Conservation (phyloP, 2,329 filamentous ascomycete species). For the Amylocarpus encephaloides region DNA sequence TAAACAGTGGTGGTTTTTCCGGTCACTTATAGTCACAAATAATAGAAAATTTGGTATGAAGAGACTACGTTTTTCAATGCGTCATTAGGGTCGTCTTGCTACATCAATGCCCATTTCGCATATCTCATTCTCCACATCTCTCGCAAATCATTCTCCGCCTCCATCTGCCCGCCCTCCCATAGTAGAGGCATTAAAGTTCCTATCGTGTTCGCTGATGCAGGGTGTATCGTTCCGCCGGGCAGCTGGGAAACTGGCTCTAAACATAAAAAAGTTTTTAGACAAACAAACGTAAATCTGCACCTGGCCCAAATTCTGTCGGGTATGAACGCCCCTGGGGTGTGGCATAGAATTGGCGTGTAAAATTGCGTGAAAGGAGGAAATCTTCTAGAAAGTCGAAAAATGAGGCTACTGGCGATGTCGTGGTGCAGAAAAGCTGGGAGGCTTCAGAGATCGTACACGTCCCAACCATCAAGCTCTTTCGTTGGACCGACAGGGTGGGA, state of each 20-base stretch:
- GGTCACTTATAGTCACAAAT: not conserved
- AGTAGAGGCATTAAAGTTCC: constrained; percentile 18
- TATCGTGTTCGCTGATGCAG: constrained; percentile 21
- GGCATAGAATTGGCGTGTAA: constrained; percentile 13
- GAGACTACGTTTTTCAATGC: not conserved
- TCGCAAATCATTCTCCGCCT: constrained; percentile 5
- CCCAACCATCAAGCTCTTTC: constrained; percentile 54
- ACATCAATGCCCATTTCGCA: constrained; percentile 16
- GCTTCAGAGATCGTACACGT: constrained; percentile 54
- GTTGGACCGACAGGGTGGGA: constrained; percentile 14
- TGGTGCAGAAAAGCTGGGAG: not conserved
- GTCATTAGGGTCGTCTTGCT: constrained; percentile 4
- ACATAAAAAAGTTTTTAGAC: constrained; percentile 27
- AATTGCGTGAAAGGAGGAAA: constrained; percentile 8
- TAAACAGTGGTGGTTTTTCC: too few species aligned
- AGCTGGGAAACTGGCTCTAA: constrained; percentile 26
- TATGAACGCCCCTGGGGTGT: constrained; percentile 16
- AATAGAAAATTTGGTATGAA: not conserved
- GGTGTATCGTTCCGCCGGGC: constrained; percentile 23
- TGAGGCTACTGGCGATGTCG: not conserved
- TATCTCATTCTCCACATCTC: constrained; percentile 9
- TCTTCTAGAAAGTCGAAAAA: constrained; percentile 22
- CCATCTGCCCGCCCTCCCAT: constrained; percentile 13
- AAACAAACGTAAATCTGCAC: constrained; percentile 23
- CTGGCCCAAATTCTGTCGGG: constrained; percentile 20